Conservation (phyloP, 2,329 filamentous ascomycete species). For the Aspergillus novofumigatus region DNA sequence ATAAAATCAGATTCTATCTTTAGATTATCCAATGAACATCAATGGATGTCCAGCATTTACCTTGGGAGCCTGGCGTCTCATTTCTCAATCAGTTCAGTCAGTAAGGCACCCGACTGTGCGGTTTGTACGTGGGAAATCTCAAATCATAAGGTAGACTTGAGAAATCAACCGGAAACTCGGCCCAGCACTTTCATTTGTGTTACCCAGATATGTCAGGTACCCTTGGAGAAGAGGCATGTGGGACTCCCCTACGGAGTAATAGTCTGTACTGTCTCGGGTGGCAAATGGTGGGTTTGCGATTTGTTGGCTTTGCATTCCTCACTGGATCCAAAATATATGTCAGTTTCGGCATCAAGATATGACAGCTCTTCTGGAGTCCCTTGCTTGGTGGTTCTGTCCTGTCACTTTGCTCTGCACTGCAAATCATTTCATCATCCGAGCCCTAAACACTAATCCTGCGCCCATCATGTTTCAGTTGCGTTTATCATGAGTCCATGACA, state of each 20-base stretch:
- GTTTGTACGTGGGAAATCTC: background rate
- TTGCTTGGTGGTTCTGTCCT: conserved; percentile 7
- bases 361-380: conserved; percentile 10
- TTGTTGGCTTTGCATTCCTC: background rate
- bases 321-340: background rate
- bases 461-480: conserved; percentile 7
- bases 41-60: background rate
- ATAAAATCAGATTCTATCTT: conserved; percentile 22
- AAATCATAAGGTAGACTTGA: background rate
- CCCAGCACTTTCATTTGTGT: background rate
- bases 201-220: background rate
- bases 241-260: background rate
- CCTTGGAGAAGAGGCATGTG: background rate
- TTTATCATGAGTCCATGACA: background rate
- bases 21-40: conserved; percentile 14
- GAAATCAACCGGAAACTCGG: background rate
- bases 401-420: background rate
- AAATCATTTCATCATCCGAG: background rate
- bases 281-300: background rate
- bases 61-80: background rate
- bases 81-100: background rate
- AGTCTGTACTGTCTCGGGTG: background rate
- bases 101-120: background rate
- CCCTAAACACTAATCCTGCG: background rate
- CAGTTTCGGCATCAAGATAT: background rate